Conservation (phyloP, 2,329 filamentous ascomycete genomes). For the Sclerotinia subarctica region DNA sequence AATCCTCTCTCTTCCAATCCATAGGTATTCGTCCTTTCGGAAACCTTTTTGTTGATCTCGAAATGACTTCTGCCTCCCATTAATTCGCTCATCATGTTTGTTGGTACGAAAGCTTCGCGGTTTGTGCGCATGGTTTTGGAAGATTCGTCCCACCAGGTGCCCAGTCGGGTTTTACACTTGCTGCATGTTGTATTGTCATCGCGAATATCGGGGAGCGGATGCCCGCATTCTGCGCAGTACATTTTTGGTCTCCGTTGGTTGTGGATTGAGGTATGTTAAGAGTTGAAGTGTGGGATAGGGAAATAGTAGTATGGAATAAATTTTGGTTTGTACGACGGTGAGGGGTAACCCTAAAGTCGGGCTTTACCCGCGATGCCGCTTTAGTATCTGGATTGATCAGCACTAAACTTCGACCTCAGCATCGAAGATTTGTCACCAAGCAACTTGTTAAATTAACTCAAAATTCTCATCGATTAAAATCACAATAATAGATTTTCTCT, state of each 20-base stretch:
- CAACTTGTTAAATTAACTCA: neutral
- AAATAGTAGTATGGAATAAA: slow-evolving; percentile 2
- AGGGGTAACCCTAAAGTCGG: neutral
- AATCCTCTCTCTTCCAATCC: slow-evolving; percentile 64
- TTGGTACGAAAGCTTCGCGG: slow-evolving; percentile 32
- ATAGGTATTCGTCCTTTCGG: slow-evolving; percentile 38
- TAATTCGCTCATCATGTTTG: slow-evolving; percentile 19
- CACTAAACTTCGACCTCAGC: neutral
- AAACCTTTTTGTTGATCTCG: slow-evolving; percentile 26
- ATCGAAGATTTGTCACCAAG: neutral
- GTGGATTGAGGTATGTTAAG: neutral
- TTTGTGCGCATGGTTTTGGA: slow-evolving; percentile 36
- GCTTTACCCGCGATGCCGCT: neutral
- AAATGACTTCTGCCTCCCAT: slow-evolving; percentile 17
- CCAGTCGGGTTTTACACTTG: slow-evolving; percentile 37
- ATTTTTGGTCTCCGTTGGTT: slow-evolving; percentile 22
- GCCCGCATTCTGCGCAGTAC: slow-evolving; percentile 36
- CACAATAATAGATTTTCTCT: too few species aligned
- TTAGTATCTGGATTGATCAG: neutral
- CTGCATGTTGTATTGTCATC: slow-evolving; percentile 34
- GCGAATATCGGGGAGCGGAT: slow-evolving; percentile 32
- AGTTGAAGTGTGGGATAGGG: neutral
- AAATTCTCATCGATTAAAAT: too few species aligned
- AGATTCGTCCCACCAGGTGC: slow-evolving; percentile 37
- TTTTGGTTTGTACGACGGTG: slow-evolving; percentile 10